phyloP scores from a whole-genome alignment of 257 asterid genomes.

The Handroanthus guayacan region DNA sequence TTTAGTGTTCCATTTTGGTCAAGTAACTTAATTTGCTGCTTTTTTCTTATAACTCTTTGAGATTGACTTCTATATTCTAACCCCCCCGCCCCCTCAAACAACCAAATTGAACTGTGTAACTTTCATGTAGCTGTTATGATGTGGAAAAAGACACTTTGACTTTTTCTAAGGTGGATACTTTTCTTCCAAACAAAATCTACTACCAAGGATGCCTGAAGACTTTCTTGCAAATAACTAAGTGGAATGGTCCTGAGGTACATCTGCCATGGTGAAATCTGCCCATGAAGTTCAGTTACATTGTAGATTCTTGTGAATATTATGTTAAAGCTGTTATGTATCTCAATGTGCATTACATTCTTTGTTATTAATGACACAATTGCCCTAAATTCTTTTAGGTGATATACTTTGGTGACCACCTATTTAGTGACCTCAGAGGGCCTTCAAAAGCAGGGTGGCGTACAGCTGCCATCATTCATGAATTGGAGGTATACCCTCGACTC shows the following conservation, averaged over 20 bases:
- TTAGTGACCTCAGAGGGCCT: conserved; percentile 98
- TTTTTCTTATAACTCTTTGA: conserved; percentile 19
- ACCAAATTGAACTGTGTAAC: conserved; percentile 34
- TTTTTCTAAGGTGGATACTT: conserved; percentile 83
- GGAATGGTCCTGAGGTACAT: conserved; percentile 97
- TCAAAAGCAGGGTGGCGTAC: conserved; percentile 99
- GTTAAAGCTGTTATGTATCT: not conserved
- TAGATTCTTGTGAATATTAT: not conserved
- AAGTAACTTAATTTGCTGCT: conserved; percentile 18
- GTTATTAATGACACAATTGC: conserved; percentile 27
- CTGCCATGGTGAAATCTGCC: conserved; percentile 25
- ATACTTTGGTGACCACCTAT: conserved; percentile 97
- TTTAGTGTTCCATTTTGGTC: not conserved
- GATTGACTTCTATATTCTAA: not conserved
- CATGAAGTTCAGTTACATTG: conserved; percentile 16
- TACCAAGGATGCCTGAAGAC: conserved; percentile 94
- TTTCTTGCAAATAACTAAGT: conserved; percentile 91
- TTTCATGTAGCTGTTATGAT: conserved; percentile 73
- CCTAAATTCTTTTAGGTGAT: conserved; percentile 64
- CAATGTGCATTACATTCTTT: not conserved
- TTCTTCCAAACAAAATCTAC: conserved; percentile 81
- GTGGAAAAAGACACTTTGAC: conserved; percentile 90
- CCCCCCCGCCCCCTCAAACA: too few relatives aligned
- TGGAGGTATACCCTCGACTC: conserved; percentile 63
- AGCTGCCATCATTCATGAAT: conserved; percentile 93